Conservation (phyloP, 2,329 filamentous ascomycete genomes). For the Nemania diffusa region DNA sequence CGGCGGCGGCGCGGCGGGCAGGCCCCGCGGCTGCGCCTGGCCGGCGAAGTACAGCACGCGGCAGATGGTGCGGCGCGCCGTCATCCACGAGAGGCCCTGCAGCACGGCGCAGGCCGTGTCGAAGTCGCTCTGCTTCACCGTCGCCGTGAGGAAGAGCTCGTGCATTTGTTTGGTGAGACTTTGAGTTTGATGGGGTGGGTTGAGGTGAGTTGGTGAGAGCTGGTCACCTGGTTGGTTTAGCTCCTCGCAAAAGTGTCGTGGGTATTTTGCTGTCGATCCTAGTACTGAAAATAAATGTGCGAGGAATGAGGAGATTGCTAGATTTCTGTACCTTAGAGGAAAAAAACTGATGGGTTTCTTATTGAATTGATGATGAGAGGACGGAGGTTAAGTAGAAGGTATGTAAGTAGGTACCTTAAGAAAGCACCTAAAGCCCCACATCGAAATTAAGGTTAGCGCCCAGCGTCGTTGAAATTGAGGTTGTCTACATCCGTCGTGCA, state of each 20-base stretch:
- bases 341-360: not conserved
- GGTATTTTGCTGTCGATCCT: too few species aligned
- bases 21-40: slow-evolving; percentile 57
- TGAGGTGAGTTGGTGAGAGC: not conserved
- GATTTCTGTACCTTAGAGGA: too few species aligned
- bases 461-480: not conserved
- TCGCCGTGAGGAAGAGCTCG: slow-evolving; percentile 68
- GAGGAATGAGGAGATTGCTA: too few species aligned
- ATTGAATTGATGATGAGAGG: not conserved
- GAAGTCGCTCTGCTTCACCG: slow-evolving; percentile 62
- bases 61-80: slow-evolving; percentile 59
- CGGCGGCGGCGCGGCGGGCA: slow-evolving; percentile 52
- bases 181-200: not conserved
- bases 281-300: too few species aligned
- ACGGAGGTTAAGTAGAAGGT: too few species aligned
- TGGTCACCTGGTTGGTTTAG: not conserved
- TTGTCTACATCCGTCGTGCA: not conserved
- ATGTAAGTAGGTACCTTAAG: not conserved
- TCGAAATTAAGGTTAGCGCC: not conserved
- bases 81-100: slow-evolving; percentile 67
- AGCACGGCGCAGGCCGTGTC: slow-evolving; percentile 63
- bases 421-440: slow-evolving; percentile 13
- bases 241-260: not conserved
- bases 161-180: slow-evolving; percentile 58
- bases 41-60: slow-evolving; percentile 66